Conservation (phyloP, 1,284 basidiomycete genomes). For the Rhodotorula sp. region DNA sequence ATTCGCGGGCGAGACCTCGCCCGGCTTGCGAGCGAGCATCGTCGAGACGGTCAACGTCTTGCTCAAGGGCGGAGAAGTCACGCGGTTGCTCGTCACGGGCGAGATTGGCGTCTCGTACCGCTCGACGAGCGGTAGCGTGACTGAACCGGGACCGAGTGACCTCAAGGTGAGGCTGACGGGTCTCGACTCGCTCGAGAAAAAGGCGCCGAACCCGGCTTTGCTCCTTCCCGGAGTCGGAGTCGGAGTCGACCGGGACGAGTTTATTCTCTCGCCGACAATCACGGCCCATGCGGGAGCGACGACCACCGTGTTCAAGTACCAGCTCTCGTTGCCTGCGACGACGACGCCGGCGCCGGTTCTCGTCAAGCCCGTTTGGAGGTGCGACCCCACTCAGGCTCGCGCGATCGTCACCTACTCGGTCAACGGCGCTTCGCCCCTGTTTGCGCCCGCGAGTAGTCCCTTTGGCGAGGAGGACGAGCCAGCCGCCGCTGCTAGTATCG, state of each 20-base stretch:
- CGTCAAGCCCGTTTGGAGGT: conserved; percentile 55
- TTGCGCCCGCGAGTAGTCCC: conserved; percentile 12
- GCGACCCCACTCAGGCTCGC: conserved; percentile 54
- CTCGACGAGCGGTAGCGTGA: not conserved
- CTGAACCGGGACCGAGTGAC: not conserved
- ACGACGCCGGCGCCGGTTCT: conserved; percentile 48
- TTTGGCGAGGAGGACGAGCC: conserved; percentile 35
- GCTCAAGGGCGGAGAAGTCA: conserved; percentile 49
- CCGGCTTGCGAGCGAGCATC: conserved; percentile 52
- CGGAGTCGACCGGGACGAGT: conserved; percentile 50
- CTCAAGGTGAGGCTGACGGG: conserved; percentile 52
- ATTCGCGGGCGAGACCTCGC: conserved; percentile 28
- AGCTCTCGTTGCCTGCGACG: conserved; percentile 52
- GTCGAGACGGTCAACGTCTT: conserved; percentile 56
- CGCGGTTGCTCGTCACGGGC: conserved; percentile 55
- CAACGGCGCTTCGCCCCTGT: conserved; percentile 35
- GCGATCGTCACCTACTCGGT: conserved; percentile 54
- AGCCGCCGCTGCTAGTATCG: not conserved
- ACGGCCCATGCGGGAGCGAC: conserved; percentile 44
- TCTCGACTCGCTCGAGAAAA: conserved; percentile 55
- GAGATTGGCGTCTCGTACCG: conserved; percentile 51
- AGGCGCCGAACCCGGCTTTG: conserved; percentile 56
- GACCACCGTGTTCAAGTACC: conserved; percentile 55
- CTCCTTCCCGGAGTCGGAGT: conserved; percentile 47
- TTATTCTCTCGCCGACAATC: conserved; percentile 50